A percentile compares a stretch with the other conserved stretches of the same genome.
Evolutionary conservation across 176 grass and related monocot species (phyloP).

Genomic region (Oryza glaberrima): DNA sequence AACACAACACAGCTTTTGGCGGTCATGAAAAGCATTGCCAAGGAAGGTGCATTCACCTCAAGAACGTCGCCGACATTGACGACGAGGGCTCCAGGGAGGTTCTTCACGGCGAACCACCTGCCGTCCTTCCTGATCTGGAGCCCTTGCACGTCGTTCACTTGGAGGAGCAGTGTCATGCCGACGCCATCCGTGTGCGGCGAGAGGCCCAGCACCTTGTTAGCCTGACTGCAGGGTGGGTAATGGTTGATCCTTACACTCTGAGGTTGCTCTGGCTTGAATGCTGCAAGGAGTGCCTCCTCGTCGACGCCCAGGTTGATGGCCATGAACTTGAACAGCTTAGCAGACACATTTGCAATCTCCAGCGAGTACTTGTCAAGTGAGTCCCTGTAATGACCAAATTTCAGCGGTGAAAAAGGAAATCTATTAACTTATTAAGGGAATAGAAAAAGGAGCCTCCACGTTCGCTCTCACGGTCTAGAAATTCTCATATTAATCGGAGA

Average conservation of each 20-base stretch:
- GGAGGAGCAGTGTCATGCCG: conserved; percentile 37
- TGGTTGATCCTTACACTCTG: conserved; percentile 59
- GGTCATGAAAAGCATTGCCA: not conserved
- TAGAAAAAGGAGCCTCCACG: too few relatives aligned
- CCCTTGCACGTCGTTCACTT: conserved; percentile 44
- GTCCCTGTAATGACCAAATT: conserved; percentile 18
- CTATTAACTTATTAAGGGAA: too few relatives aligned
- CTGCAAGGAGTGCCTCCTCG: conserved; percentile 19
- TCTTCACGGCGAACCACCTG: conserved; percentile 1
- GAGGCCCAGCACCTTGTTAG: conserved; percentile 49
- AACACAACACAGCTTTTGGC: not conserved
- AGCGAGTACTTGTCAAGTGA: conserved; percentile 41
- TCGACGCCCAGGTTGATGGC: conserved; percentile 36
- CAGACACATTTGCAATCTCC: conserved; percentile 19
- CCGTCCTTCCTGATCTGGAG: conserved; percentile 51
- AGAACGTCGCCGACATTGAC: conserved; percentile 32
- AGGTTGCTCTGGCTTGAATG: conserved; percentile 14
- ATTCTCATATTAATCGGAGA: too few relatives aligned
- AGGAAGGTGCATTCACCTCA: not conserved
- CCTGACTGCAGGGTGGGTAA: conserved; percentile 49
- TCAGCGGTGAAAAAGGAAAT: conserved; percentile 6
- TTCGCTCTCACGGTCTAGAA: too few relatives aligned
- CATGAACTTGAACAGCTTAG: conserved; percentile 38
- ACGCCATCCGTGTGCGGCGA: conserved; percentile 46
- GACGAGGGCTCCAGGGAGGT: conserved; percentile 24